Percentiles rank a stretch among this genome's conserved stretches.
phyloP scores from a whole-genome alignment of 306 rosid species.

The Malus fusca region DNA sequence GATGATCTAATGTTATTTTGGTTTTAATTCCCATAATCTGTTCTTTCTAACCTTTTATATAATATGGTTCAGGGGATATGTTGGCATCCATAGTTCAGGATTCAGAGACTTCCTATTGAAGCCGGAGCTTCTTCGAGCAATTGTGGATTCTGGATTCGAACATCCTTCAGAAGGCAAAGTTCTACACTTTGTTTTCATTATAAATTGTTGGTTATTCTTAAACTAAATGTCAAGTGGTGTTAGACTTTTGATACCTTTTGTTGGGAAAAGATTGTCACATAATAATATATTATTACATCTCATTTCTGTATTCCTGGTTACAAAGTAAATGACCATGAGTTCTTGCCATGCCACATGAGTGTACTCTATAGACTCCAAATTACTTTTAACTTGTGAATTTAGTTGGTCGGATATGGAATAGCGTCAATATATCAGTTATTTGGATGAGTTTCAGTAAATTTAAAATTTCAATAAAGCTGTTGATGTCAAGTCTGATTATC shows the following conservation, averaged over 20 bases:
- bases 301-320: background rate
- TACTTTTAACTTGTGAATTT: background rate
- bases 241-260: background rate
- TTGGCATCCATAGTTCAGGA: conserved; percentile 79
- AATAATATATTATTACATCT: background rate
- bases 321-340: background rate
- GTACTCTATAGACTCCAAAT: background rate
- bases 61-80: conserved; percentile 56
- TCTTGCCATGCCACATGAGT: background rate
- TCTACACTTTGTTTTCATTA: background rate
- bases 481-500: background rate
- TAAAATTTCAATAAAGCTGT: background rate
- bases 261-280: background rate
- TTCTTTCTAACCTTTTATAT: background rate
- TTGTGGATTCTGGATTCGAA: conserved; percentile 77
- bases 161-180: conserved; percentile 83
- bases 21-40: background rate
- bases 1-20: background rate
- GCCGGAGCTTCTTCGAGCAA: conserved; percentile 78
- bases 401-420: background rate
- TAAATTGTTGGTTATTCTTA: background rate
- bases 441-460: background rate
- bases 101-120: conserved; percentile 76
- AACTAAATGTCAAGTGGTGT: background rate
- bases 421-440: background rate